Percentiles rank a stretch among this genome's conserved stretches.
Conservation (phyloP, 495 filamentous ascomycete species). For the Aspergillus nidulans region DNA sequence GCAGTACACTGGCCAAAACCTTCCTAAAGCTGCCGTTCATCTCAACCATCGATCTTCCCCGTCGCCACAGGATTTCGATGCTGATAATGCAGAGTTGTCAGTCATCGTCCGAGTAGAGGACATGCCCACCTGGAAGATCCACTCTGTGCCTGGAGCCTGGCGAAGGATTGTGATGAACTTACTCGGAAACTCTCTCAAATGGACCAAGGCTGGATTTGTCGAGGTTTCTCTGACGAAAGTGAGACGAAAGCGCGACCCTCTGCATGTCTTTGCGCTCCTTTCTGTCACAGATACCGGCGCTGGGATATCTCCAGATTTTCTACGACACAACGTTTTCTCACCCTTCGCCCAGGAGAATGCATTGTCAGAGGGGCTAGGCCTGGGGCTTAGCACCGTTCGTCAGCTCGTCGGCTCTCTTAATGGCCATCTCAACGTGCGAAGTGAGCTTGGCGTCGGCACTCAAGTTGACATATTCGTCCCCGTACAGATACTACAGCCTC, state of each 20-base stretch:
- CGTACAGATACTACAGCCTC: constrained; percentile 24
- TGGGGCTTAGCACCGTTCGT: constrained; percentile 65
- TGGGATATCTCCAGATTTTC: constrained; percentile 63
- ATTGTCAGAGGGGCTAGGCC: constrained; percentile 60
- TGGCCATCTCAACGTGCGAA: constrained; percentile 56
- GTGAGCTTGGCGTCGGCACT: constrained; percentile 53
- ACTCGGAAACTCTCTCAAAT: constrained; percentile 69
- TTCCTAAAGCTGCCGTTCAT: neutral
- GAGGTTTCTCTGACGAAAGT: constrained; percentile 47
- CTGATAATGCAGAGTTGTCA: constrained; percentile 9
- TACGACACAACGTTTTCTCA: constrained; percentile 60
- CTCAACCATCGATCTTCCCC: neutral
- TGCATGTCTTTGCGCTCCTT: constrained; percentile 30
- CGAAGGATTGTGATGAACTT: constrained; percentile 68
- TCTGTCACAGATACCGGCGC: constrained; percentile 61
- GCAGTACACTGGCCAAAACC: constrained; percentile 46
- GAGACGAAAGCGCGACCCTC: constrained; percentile 16
- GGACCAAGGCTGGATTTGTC: constrained; percentile 56
- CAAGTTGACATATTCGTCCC: constrained; percentile 53
- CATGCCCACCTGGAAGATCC: constrained; percentile 48
- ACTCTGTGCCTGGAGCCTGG: constrained; percentile 57
- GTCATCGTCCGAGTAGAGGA: constrained; percentile 56
- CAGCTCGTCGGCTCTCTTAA: constrained; percentile 58
- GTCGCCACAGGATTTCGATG: neutral
- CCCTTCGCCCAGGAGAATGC: constrained; percentile 69